phyloP scores from a whole-genome alignment of 2,329 filamentous ascomycete species.

The Fusarium pininemorale region DNA sequence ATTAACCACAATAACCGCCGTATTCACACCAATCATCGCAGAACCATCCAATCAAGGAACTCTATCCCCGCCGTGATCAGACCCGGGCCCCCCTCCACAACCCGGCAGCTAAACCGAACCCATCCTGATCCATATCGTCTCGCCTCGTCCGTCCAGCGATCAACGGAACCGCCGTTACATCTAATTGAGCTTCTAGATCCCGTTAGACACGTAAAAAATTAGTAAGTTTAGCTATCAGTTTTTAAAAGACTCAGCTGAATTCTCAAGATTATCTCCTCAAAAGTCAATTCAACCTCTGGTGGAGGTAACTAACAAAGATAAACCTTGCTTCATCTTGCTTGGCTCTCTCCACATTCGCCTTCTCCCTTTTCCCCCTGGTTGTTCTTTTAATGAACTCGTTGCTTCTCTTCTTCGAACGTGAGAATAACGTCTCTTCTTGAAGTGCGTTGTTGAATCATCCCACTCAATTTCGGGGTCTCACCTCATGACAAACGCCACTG shows the following conservation, averaged over 20 bases:
- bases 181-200: constrained; percentile 9
- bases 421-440: not conserved
- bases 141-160: not conserved
- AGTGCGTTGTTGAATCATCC: not conserved
- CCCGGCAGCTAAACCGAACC: constrained; percentile 5
- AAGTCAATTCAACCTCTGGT: not conserved
- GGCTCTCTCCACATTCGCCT: constrained; percentile 1
- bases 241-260: not conserved
- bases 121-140: constrained; percentile 7
- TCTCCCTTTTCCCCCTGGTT: not conserved
- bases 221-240: not conserved
- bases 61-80: constrained; percentile 4
- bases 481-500: constrained; percentile 23
- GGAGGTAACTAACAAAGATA: not conserved
- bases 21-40: not conserved
- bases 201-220: constrained; percentile 4
- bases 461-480: not conserved
- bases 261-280: not conserved
- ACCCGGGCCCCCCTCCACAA: not conserved
- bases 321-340: not conserved
- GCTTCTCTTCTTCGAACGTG: not conserved
- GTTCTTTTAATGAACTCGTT: not conserved
- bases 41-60: constrained; percentile 1
- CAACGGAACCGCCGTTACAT: not conserved
- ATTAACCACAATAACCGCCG: not conserved